phyloP scores from a whole-genome alignment of 2,329 filamentous ascomycete species.

The Talaromyces sp. region DNA sequence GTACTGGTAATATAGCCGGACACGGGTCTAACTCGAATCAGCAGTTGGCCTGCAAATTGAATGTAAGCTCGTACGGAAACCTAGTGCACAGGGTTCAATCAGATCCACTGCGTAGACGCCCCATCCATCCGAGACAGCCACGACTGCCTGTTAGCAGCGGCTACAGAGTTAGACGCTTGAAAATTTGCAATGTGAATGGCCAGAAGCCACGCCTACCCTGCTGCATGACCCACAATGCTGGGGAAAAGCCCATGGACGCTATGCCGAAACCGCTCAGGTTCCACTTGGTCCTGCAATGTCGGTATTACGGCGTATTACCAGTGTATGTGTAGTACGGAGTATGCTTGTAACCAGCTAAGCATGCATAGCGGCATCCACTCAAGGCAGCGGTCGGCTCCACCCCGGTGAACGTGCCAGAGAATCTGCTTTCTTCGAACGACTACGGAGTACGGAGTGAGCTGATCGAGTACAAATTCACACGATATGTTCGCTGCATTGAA shows the following conservation, averaged over 20 bases:
- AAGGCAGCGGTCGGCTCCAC: slow-evolving; percentile 4
- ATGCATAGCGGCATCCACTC: neutral
- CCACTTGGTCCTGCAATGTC: neutral
- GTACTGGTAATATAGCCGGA: neutral
- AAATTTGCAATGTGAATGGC: slow-evolving; percentile 5
- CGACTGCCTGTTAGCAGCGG: slow-evolving; percentile 9
- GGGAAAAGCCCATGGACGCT: neutral
- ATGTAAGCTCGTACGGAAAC: neutral
- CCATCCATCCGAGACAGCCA: neutral
- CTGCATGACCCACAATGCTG: neutral
- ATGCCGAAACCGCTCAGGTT: neutral
- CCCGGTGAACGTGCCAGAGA: slow-evolving; percentile 11
- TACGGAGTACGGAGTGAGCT: no score
- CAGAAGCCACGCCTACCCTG: slow-evolving; percentile 2
- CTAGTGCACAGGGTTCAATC: slow-evolving; percentile 6
- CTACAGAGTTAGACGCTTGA: neutral
- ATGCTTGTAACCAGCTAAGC: neutral
- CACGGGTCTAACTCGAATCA: neutral
- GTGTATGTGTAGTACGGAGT: neutral
- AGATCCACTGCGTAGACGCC: neutral
- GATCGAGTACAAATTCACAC: neutral
- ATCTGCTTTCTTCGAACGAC: no score
- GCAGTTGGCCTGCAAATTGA: neutral
- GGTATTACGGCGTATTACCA: neutral
- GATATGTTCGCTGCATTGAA: neutral